Base-by-base conservation (phyloP, 371 early-diverging fungal species). In the Mycotypha africana region DNA sequence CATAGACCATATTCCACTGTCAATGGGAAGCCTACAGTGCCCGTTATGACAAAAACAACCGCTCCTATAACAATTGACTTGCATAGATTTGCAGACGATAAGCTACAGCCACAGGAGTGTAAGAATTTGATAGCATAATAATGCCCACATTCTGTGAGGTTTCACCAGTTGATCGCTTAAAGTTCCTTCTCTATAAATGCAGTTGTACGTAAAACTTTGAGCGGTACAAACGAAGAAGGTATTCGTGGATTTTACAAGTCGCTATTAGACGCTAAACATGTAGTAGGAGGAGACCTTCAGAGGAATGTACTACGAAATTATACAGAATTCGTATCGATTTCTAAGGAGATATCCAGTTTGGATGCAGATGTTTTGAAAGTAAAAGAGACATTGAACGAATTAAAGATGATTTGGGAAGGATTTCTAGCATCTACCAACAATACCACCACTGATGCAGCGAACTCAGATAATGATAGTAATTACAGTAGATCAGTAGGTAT, bases 251-350 rank as follows among this genome's bases (percentile, higher is more conserved):
- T 82, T 42, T 70, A 79, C 42, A 62, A 67, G 38, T 67, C 80
- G 7, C 67, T 92, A 11, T 68, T 71, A 22, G 84, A 85, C 42
- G 84, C 94, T 12, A 86, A 87, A 51, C 84, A 85, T 24, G 66
- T 78, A 6, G 90, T 91, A 8, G 89, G 93, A 11, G 77, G 69
- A 14, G 90, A 89, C 53, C 62, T 95, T 26, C 93, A 93, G 35
- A 78, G 86, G 42, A 93, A 92, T 56, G 92, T 97, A 33, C 92
- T 87, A 65, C 83, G 82, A 51, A 95, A 95, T 70, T 95, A 97
- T 62, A 82, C 81, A 33, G 92, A 93, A 56, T 97, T 97, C 65
- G 92, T 97, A 19, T 81, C 81, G 21, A 93, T 97, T 39, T 90
- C 94, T 15, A 93, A 95, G 58, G 97, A 97, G 61, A 91, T 97